Evolutionary conservation across 257 asterid species (phyloP), one percentile per base, ranked within the genome.

Genomic region (Solanum ossicruentum): DNA sequence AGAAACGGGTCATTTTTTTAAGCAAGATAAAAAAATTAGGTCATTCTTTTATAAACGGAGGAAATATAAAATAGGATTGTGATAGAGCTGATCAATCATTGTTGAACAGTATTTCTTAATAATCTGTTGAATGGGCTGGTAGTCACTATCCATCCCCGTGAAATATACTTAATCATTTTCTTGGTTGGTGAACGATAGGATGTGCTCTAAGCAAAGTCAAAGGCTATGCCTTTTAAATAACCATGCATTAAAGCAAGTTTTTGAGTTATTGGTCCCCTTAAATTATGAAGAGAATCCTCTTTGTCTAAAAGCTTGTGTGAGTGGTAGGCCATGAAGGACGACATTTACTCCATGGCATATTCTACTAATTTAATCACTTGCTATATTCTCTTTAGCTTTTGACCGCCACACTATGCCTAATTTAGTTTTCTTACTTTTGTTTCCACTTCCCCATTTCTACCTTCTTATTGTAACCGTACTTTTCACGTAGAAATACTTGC

Each of bases 321-420:
- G 88, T 89, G 90, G 87, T 67, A 88, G 84, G 58, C 89, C 90
- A 84, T 84, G 13, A 84, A 77, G 63, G 49, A 85, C 45, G 10
- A 71, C 66, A 28, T 73, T 60, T 47, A 49, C 61, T 32, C 61
- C 82, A 84, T 89, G 69, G 60, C 63, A 63, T 85, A 66, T 65
- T 80, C 82, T n/a, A 47, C 36, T 79, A 47, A 12, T 79, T 63
- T 21, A 39, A 36, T 85, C 32, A 79, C 69, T 79, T 85, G 87
- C 26, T 79, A 67, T 51, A 18, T n/a, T 54, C 8, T 39, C 13
- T 63, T 79, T 79, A 65, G 26, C 17, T 49, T 79, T 85, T 63
- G 81, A 85, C 70, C 81, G 8, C 61, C 69, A 51, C 47, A 63
- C 45, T 36, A 77, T 60, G 55, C 56, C 63, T 52, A 15, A 45